Evolutionary conservation across 345 rosid genomes (phyloP).

Genomic region (Arabidopsis suecica): DNA sequence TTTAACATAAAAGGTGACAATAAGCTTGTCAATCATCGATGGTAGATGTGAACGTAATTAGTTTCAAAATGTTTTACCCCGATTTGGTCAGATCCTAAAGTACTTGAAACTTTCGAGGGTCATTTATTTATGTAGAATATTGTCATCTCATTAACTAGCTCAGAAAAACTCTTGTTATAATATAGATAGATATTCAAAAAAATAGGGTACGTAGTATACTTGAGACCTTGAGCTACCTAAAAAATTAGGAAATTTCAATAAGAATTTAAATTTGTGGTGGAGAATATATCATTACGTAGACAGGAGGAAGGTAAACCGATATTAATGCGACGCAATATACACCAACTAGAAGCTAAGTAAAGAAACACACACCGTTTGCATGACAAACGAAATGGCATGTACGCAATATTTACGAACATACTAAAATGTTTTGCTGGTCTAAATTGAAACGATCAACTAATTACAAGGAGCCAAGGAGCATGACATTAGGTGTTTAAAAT

Average conservation of each 20-base stretch:
- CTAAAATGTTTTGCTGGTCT: not conserved
- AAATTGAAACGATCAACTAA: not conserved
- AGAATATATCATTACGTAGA: not conserved
- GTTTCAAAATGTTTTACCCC: not conserved
- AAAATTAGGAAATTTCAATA: not conserved
- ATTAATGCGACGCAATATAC: not conserved
- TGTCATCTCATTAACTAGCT: too few species aligned
- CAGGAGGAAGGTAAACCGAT: too few species aligned
- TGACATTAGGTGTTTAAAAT: not conserved
- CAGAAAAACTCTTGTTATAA: too few species aligned
- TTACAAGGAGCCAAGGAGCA: not conserved
- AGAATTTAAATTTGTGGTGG: not conserved
- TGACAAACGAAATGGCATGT: not conserved
- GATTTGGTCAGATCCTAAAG: not conserved
- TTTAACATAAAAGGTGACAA: not conserved
- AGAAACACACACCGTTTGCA: constrained; percentile 16
- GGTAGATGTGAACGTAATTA: not conserved
- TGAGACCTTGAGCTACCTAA: not conserved
- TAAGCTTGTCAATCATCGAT: not conserved
- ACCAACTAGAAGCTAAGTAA: not conserved
- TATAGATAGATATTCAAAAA: too few species aligned
- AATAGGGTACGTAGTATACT: too few species aligned
- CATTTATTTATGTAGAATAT: not conserved
- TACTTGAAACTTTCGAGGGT: not conserved
- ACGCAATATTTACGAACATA: not conserved